phyloP scores from a whole-genome alignment of 768 basidiomycete species.

The Pilatotrama ljubarskyi region DNA sequence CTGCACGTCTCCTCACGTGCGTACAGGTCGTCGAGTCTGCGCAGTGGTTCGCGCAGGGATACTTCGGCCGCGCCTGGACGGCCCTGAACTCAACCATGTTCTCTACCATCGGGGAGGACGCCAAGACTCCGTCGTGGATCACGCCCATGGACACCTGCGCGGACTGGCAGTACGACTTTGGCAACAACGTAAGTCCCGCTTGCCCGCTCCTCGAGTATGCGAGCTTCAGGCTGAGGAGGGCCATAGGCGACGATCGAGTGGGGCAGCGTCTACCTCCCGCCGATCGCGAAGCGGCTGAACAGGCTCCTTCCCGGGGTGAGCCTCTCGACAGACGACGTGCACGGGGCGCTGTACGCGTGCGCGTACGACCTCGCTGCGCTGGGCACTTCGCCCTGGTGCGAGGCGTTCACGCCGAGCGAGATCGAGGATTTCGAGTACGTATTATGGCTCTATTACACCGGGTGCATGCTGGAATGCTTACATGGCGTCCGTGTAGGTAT shows the following conservation, averaged over 20 bases:
- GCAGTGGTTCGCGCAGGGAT: slow-evolving; percentile 42
- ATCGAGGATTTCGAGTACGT: slow-evolving; percentile 35
- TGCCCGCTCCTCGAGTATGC: background rate
- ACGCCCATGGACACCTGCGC: slow-evolving; percentile 43
- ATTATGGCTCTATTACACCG: background rate
- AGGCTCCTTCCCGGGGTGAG: slow-evolving; percentile 35
- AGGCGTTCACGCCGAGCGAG: slow-evolving; percentile 37
- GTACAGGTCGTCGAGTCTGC: slow-evolving; percentile 39
- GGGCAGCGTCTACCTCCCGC: slow-evolving; percentile 36
- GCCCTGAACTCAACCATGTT: slow-evolving; percentile 31
- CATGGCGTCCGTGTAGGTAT: slow-evolving; percentile 21
- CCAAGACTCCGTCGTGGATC: slow-evolving; percentile 41
- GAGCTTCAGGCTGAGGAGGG: background rate
- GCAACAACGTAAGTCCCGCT: slow-evolving; percentile 29
- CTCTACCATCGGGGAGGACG: slow-evolving; percentile 35
- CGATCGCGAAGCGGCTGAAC: slow-evolving; percentile 38
- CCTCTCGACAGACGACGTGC: slow-evolving; percentile 36
- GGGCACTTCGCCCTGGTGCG: slow-evolving; percentile 42
- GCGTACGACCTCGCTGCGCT: slow-evolving; percentile 42
- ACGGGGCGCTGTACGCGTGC: slow-evolving; percentile 44
- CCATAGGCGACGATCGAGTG: slow-evolving; percentile 30
- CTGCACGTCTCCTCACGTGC: background rate
- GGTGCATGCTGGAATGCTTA: background rate
- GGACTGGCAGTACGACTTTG: slow-evolving; percentile 35
- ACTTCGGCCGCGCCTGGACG: slow-evolving; percentile 38